Evolutionary conservation across 2,329 filamentous ascomycete genomes (phyloP).

Genomic region (Sporothrix humicola): DNA sequence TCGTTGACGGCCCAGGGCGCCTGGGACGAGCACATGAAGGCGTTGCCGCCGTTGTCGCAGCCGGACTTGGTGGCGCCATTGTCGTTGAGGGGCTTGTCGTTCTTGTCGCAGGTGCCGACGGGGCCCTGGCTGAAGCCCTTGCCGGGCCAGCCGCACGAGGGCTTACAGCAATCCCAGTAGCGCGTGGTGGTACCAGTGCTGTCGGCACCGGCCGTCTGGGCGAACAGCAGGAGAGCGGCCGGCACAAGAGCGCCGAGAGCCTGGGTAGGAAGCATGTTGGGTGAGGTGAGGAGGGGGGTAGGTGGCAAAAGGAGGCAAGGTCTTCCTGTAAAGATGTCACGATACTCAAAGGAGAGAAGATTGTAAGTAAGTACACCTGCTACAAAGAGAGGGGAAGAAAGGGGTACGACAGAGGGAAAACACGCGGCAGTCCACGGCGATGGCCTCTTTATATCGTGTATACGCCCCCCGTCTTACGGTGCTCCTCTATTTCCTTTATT

Average conservation of each 20-base stretch:
- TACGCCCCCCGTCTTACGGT: background rate
- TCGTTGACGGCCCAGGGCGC: constrained; percentile 58
- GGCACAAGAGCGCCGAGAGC: constrained; percentile 27
- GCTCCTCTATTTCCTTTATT: background rate
- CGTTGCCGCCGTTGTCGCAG: constrained; percentile 53
- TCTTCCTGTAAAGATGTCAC: background rate
- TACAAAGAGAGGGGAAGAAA: background rate
- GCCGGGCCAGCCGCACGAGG: constrained; percentile 60
- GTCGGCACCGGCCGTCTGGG: constrained; percentile 25
- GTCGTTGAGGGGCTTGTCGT: constrained; percentile 56
- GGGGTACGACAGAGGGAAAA: background rate
- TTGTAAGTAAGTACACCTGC: background rate
- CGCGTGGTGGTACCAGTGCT: constrained; percentile 37
- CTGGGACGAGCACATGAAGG: constrained; percentile 61
- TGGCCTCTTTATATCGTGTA: background rate
- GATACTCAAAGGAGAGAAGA: background rate
- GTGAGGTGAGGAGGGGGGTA: background rate
- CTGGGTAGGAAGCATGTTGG: constrained; percentile 28
- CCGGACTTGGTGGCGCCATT: constrained; percentile 44
- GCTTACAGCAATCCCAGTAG: constrained; percentile 71
- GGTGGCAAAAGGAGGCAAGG: background rate
- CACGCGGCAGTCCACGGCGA: background rate
- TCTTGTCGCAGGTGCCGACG: constrained; percentile 55
- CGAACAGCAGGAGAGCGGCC: constrained; percentile 19
- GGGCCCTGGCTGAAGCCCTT: constrained; percentile 53